Conservation (phyloP, 2,329 filamentous ascomycete genomes). For the Fusarium subtropicale region DNA sequence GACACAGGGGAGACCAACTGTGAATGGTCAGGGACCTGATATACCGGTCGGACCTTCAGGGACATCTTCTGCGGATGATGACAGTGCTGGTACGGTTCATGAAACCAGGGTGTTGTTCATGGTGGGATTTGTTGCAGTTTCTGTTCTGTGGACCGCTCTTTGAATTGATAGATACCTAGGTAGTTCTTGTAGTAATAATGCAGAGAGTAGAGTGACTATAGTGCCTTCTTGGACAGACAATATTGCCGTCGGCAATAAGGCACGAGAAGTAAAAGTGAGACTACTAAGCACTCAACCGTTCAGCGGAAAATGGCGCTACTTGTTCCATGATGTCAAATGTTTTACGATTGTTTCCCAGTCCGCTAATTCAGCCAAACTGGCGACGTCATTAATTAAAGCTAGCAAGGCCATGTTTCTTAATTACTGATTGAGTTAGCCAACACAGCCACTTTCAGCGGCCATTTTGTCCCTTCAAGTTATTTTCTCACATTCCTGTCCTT, state of each 20-base stretch:
- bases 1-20: background rate
- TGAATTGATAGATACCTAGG: background rate
- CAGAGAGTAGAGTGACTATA: too few species aligned
- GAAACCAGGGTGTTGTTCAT: accelerated
- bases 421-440: background rate
- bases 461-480: background rate
- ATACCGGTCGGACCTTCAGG: background rate
- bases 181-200: too few species aligned
- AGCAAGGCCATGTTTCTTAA: background rate
- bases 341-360: too few species aligned
- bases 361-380: background rate
- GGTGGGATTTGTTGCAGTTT: background rate
- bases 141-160: background rate
- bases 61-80: background rate
- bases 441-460: background rate
- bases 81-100: background rate
- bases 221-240: too few species aligned
- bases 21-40: background rate
- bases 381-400: background rate
- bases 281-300: background rate
- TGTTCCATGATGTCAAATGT: background rate
- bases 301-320: accelerated
- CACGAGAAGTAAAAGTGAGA: background rate
- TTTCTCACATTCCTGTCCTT: too few species aligned
- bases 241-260: background rate